These are phyloP conservation scores for Blastobotrys robertii DNA, from an alignment of 805 yeast genomes.

Conservation along the genomic window DNA sequence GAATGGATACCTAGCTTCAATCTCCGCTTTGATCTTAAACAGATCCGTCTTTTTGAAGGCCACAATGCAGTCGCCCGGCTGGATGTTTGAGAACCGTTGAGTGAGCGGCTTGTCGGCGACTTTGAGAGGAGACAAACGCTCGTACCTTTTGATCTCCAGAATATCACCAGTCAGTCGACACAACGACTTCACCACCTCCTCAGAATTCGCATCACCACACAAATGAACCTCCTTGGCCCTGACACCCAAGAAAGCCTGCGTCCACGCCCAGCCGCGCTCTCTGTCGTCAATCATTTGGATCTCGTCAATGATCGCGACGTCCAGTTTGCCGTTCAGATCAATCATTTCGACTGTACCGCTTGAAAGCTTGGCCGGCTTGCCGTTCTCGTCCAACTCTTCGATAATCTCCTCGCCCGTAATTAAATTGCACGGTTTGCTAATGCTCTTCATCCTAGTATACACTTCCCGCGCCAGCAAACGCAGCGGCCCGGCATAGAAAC, in stretches of 20 bases:
- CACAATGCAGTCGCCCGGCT: slow-evolving; percentile 80
- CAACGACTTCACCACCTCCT: slow-evolving; percentile 53
- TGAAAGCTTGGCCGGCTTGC: slow-evolving; percentile 63
- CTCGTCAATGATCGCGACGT: slow-evolving; percentile 88
- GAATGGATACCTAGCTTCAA: slow-evolving; percentile 41
- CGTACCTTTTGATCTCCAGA: slow-evolving; percentile 56
- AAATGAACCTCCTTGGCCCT: slow-evolving; percentile 78
- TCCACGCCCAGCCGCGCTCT: slow-evolving; percentile 88
- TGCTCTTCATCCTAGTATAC: slow-evolving; percentile 64
- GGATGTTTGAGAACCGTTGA: slow-evolving; percentile 23
- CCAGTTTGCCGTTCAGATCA: slow-evolving; percentile 56
- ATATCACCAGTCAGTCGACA: slow-evolving; percentile 70
- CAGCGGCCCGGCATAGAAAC: slow-evolving; percentile 92
- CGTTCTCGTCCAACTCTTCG: slow-evolving; percentile 53
- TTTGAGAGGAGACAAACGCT: slow-evolving; percentile 62
- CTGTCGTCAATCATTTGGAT: slow-evolving; percentile 87
- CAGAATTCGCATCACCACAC: slow-evolving; percentile 87
- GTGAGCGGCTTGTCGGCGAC: slow-evolving; percentile 34
- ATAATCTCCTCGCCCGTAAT: slow-evolving; percentile 94
- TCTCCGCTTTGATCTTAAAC: slow-evolving; percentile 53
- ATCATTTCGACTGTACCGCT: slow-evolving; percentile 94
- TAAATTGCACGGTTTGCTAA: slow-evolving; percentile 66
- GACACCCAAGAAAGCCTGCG: slow-evolving; percentile 79
- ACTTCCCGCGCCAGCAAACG: slow-evolving; percentile 86
- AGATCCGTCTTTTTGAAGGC: slow-evolving; percentile 74